Evolutionary conservation across 129 eudicot genomes (phyloP), one percentile per base, ranked within the genome.

Genomic region (Tanacetum coccineum): DNA sequence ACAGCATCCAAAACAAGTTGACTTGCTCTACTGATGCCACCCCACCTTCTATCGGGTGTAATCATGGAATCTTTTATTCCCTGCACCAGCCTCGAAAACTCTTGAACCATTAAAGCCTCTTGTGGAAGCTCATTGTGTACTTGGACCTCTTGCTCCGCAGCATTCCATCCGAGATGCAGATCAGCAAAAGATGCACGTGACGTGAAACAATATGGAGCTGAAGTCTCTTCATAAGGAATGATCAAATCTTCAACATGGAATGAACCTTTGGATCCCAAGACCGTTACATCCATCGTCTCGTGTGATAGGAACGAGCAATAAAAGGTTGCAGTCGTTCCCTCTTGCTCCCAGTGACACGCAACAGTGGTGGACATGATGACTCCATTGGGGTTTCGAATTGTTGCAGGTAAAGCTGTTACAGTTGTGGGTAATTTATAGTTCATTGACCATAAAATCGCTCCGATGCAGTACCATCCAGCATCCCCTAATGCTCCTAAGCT

Each of bases 391-490:
- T 91, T 91, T n/a, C 26, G 59, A 50, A n/a, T 61, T 21, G 81
- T 67, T 18, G 76, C 70, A 18, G 95, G 85, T 64, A 83, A 59
- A 13, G 96, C 88, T 47, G 79, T 81, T 12, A 87, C 90, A 21
- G 64, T 22, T 21, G 64, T 59, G 64, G 97, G 97, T 20, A 83
- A 77, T 62, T 82, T 70, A 48, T 81, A 68, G 76, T 87, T 81
- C 87, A 83, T 83, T 17, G 93, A 83, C 95, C 93, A 91, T 56
- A 87, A 62, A 71, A 83, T 91, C 28, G 79, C 90, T 17, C 97
- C 90, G 17, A 87, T 83, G 85, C 96, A 91, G 72, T 91, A 91
- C 97, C 97, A 85, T 8, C 97, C 97, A 2, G 88, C 74, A 55
- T 91, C 96, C 21, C 97, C 97, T 59, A 91, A 48, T 64, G 97